Evolutionary conservation across 2,329 filamentous ascomycete genomes (phyloP).

Genomic region (Anthostomella pinea): DNA sequence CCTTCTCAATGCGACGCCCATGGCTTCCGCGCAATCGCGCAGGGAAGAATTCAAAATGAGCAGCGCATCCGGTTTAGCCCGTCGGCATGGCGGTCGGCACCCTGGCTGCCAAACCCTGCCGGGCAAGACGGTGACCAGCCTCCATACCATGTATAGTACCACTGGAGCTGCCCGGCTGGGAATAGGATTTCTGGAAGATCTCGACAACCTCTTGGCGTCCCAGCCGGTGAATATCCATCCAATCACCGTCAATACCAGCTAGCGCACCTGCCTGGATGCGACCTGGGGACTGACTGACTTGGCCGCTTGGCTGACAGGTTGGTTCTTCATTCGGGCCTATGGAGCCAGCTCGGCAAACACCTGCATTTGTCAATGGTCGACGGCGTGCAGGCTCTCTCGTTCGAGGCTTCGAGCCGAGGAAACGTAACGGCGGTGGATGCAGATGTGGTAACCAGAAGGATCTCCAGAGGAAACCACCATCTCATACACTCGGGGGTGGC

Average conservation of each 20-base stretch:
- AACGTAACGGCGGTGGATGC: neutral
- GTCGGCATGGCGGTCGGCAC: constrained; percentile 8
- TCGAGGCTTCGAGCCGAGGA: neutral
- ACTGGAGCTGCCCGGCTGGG: too few species aligned
- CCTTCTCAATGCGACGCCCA: constrained; percentile 17
- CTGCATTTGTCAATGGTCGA: constrained; percentile 8
- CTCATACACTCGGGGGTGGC: too few species aligned
- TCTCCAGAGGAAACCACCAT: too few species aligned
- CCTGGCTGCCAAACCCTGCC: neutral
- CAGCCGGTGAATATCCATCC: constrained; percentile 21
- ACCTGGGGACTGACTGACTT: too few species aligned
- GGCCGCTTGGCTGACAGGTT: too few species aligned
- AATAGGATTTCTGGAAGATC: constrained; percentile 29
- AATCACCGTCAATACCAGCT: constrained; percentile 20
- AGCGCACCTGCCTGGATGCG: constrained; percentile 15
- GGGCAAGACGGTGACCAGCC: constrained; percentile 13
- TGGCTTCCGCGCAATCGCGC: constrained; percentile 12
- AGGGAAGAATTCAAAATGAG: constrained; percentile 14
- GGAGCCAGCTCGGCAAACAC: constrained; percentile 13
- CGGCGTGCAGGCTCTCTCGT: neutral
- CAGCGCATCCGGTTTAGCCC: constrained; percentile 13
- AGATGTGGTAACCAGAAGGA: constrained; percentile 1
- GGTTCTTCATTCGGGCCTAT: constrained; percentile 27
- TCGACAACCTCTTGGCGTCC: constrained; percentile 21
- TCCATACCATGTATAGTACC: too few species aligned